Base-by-base conservation (phyloP, 2,329 filamentous ascomycete genomes). In the Coniochaeta sp. region DNA sequence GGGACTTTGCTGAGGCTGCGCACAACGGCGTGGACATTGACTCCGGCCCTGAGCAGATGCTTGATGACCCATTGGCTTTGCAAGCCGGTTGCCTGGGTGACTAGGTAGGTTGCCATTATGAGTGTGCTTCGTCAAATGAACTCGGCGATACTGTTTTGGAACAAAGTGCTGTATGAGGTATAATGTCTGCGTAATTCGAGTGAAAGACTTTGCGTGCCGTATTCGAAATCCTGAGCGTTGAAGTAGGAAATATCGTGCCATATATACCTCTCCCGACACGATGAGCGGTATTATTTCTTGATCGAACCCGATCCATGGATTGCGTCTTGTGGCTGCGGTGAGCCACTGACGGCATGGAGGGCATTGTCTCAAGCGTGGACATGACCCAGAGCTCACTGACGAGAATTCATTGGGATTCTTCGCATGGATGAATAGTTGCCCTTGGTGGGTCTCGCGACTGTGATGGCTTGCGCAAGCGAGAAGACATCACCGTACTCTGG, bases 1-100 rank as follows among this genome's bases (percentile, higher is more conserved):
- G 70, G 69, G 4, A 69, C 56, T 26, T 71, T 73, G n/a, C 69
- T 55, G 6, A 66, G 68, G 52, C 75, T 63, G 54, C 73, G 73
- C 0, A 75, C 73, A 3, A 76, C 59, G 0, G 71, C 74, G 36
- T 75, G 73, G 57, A 75, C 60, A 22, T 70, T 72, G 44, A 65
- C 68, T 12, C 72, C 72, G 0, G 72, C 66, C 22, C 62, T 60
- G 6, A 75, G 71, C 1, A 76, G 69, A 22, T 74, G 66, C 1
- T 30, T 66, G 61, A 73, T 71, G 36, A 65, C 62, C 61, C 62
- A 68, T 56, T 62, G 68, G 60, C 67, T 66, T 59, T 75, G 73
- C 4, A 69, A 63, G 36, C 73, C 73, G 10, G 72, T 71, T 14
- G 73, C 73, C 56, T 74, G 71, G 0, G 71, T 72, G 61, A 74